Conservation (phyloP, 2,329 filamentous ascomycete genomes). For the Hypomyces rosellus region DNA sequence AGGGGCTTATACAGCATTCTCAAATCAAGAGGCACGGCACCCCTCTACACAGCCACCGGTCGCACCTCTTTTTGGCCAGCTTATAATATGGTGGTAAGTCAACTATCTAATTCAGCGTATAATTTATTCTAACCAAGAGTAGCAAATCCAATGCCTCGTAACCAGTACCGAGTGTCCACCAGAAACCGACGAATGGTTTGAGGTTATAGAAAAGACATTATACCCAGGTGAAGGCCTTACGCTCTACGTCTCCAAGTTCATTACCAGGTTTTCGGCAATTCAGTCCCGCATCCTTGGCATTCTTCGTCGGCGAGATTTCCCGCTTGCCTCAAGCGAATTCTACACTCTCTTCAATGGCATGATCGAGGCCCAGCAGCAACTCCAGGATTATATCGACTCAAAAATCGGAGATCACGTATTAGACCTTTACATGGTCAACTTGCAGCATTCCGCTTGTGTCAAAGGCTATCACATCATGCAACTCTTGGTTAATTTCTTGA, state of each 20-base stretch:
- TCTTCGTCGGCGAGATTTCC: slow-evolving; percentile 21
- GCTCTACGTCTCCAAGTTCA: slow-evolving; percentile 22
- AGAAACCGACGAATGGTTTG: slow-evolving; percentile 31
- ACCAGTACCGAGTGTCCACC: slow-evolving; percentile 27
- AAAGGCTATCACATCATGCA: slow-evolving; percentile 30
- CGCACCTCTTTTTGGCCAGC: slow-evolving; percentile 33
- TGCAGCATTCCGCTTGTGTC: slow-evolving; percentile 27
- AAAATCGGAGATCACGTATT: slow-evolving; percentile 11
- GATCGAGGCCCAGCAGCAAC: slow-evolving; percentile 19
- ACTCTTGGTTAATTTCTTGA: slow-evolving; percentile 29
- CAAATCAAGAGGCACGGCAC: slow-evolving; percentile 25
- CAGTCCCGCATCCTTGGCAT: slow-evolving; percentile 23
- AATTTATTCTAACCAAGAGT: slow-evolving; percentile 9
- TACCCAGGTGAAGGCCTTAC: slow-evolving; percentile 21
- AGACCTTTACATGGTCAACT: slow-evolving; percentile 27
- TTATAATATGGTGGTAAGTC: slow-evolving; percentile 32
- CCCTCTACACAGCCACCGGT: slow-evolving; percentile 18
- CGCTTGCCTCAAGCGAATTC: slow-evolving; percentile 23
- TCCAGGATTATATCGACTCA: slow-evolving; percentile 14
- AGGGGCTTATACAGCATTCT: slow-evolving; percentile 32
- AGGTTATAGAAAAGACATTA: slow-evolving; percentile 21
- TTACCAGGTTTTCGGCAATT: slow-evolving; percentile 22
- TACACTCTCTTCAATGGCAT: slow-evolving; percentile 19
- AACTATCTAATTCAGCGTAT: background rate
- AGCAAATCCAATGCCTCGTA: slow-evolving; percentile 34